Conservation (phyloP, 2,329 filamentous ascomycete species). For the Fusarium nematophilum region DNA sequence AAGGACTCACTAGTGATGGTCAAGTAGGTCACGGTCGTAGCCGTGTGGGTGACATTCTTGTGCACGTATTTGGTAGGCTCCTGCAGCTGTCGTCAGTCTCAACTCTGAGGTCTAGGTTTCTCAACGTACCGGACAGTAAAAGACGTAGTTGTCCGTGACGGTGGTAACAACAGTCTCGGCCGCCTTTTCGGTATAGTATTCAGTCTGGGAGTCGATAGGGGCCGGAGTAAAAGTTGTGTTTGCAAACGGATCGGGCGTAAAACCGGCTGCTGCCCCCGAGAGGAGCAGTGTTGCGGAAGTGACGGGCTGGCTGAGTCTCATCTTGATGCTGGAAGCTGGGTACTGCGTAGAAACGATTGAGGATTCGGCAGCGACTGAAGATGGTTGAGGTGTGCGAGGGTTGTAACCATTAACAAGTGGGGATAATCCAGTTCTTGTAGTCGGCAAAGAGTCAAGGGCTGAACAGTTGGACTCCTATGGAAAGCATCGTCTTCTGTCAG, state of each 20-base stretch:
- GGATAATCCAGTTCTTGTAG: background rate
- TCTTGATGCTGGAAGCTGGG: background rate
- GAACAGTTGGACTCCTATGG: background rate
- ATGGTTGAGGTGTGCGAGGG: background rate
- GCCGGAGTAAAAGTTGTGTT: background rate
- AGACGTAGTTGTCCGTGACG: slow-evolving; percentile 52
- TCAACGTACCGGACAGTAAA: slow-evolving; percentile 57
- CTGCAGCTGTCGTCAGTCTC: slow-evolving; percentile 24
- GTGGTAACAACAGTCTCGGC: slow-evolving; percentile 45
- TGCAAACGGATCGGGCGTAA: background rate
- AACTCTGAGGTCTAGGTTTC: no score
- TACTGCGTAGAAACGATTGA: background rate
- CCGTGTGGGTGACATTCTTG: slow-evolving; percentile 58
- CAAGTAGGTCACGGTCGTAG: slow-evolving; percentile 54
- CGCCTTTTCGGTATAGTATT: slow-evolving; percentile 34
- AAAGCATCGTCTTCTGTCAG: background rate
- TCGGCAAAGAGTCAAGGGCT: background rate
- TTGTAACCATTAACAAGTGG: background rate
- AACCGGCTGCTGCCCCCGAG: slow-evolving; percentile 8
- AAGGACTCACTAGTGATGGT: slow-evolving; percentile 57
- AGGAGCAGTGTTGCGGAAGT: slow-evolving; percentile 14
- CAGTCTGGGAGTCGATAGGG: background rate
- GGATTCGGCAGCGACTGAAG: background rate
- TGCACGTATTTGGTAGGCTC: slow-evolving; percentile 50
- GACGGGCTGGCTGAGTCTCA: slow-evolving; percentile 13